Evolutionary conservation across 164 flowering plant species (phyloP), one percentile per base, ranked within the genome.

Genomic region (Berberis vulgaris): DNA sequence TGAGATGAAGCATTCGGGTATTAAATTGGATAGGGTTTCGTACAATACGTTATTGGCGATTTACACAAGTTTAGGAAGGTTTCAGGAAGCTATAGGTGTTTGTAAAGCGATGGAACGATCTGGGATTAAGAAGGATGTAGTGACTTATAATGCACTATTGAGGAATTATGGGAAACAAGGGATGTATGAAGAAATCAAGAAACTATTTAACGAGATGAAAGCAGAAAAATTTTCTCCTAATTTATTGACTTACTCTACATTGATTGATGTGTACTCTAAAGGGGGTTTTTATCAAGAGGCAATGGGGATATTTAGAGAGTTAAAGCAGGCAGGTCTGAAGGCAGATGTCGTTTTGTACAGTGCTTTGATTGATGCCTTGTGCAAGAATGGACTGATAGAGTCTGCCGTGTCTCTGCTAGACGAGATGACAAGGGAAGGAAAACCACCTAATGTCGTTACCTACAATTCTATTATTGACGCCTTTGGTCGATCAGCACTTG

Each of bases 321-420:
- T 89, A 64, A 89, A 85, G 81, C 62, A 67, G 67, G 82, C 78
- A 8, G 96, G 99, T 2, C 66, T 95, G 79, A 86, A 87, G 82
- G 89, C 93, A 3, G 99, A 95, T 81, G 99, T 95, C 69, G 99
- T 95, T 62, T 78, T 95, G 66, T 95, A 95, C 68, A 95, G 97
- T 76, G 88, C 91, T 38, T 73, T 91, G 40, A 89, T 95, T 45
- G 96, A 95, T 76, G 83, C 96, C 39, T 65, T 91, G 73, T 95
- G 99, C 73, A 95, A 95, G 76, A 89, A 83, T 73, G 97, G 97
- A 44, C 54, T 89, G 68, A 89, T 87, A 57, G 89, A 87, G 50
- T 84, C 86, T 13, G 92, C 97, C 65, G 86, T 86, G 0, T 77
- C 81, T 10, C 67, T 89, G 71, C 89, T 95, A 64, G 88, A 91